phyloP scores from a whole-genome alignment of 441 rosid genomes.

The Croton laevigatus region DNA sequence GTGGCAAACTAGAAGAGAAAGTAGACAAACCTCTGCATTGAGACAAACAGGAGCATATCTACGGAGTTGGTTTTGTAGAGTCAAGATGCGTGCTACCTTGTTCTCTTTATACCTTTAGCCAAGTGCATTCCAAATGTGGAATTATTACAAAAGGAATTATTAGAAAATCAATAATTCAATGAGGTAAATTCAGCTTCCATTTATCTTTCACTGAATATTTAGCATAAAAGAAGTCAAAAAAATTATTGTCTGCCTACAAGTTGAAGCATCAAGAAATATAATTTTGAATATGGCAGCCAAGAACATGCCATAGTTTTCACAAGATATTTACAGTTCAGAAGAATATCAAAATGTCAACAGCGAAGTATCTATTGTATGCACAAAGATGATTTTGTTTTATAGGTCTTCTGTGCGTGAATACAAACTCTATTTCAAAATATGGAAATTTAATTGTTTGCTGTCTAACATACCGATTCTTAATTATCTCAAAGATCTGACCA shows the following conservation, averaged over 20 bases:
- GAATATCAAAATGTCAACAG: background rate
- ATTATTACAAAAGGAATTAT: background rate
- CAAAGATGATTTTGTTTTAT: background rate
- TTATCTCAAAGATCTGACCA: slow-evolving; percentile 67
- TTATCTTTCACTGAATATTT: background rate
- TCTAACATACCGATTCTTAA: slow-evolving; percentile 58
- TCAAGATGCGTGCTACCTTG: slow-evolving; percentile 44
- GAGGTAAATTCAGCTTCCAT: slow-evolving; percentile 2
- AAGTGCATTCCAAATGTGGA: slow-evolving; percentile 23
- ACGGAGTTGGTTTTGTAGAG: slow-evolving; percentile 69
- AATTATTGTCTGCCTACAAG: background rate
- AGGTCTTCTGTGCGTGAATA: background rate
- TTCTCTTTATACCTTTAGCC: slow-evolving; percentile 65
- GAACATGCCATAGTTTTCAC: background rate
- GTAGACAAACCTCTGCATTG: slow-evolving; percentile 51
- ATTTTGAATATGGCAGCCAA: background rate
- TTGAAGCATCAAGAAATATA: background rate
- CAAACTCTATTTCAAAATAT: slow-evolving; percentile 12
- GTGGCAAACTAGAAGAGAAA: slow-evolving; percentile 22
- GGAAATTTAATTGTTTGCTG: background rate
- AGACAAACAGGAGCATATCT: slow-evolving; percentile 81
- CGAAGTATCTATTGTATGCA: background rate
- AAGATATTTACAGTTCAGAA: background rate
- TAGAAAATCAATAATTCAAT: background rate
- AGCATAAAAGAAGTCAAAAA: background rate